A percentile compares a stretch with the other conserved stretches of the same genome.
Conservation (phyloP, 1,284 basidiomycete genomes). For the Cronartium quercuum region DNA sequence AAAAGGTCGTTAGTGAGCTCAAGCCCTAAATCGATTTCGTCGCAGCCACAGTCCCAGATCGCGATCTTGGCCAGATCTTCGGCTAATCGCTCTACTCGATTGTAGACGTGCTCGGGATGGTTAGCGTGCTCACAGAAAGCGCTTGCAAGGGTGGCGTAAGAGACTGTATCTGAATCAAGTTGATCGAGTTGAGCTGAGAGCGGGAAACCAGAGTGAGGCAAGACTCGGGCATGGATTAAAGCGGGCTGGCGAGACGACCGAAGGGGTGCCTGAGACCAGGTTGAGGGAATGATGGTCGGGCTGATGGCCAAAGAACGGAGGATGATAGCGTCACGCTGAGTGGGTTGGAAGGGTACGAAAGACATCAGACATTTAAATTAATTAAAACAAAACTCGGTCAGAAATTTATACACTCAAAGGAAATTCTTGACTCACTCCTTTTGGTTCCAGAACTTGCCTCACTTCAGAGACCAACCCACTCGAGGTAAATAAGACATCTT, state of each 20-base stretch:
- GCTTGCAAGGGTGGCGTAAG: not conserved
- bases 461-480: no score
- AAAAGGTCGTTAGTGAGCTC: not conserved
- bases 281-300: not conserved
- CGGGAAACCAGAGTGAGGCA: not conserved
- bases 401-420: no score
- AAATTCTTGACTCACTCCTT: no score
- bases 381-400: no score
- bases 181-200: not conserved
- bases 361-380: not conserved
- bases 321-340: not conserved
- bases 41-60: not conserved
- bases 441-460: no score
- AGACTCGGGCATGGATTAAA: not conserved
- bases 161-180: conserved; percentile 4
- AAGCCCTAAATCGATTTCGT: not conserved
- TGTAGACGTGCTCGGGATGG: not conserved
- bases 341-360: not conserved
- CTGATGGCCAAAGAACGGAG: not conserved
- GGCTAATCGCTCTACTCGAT: not conserved
- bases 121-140: not conserved
- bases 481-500: no score
- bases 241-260: not conserved
- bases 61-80: not conserved
- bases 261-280: not conserved